A percentile compares a stretch with the other conserved stretches of the same genome.
These are phyloP conservation scores for Triticum dicoccoides DNA, from an alignment of 176 grass and related monocot genomes.

Conservation along the genomic window DNA sequence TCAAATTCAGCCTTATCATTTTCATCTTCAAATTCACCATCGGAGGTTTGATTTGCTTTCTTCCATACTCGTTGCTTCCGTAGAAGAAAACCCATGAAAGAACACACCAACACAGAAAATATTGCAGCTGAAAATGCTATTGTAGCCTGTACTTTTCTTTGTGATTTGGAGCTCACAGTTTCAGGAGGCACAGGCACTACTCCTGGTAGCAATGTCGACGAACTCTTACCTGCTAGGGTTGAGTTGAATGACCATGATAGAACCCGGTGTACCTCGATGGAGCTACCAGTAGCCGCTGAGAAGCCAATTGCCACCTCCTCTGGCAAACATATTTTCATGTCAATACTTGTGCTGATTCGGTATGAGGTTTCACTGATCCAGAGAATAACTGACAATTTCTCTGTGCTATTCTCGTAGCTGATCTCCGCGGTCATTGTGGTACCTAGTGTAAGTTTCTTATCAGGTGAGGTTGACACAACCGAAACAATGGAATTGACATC, in stretches of 20 bases:
- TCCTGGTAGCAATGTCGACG: not conserved
- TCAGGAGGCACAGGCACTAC: not conserved
- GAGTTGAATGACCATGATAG: conserved; percentile 39
- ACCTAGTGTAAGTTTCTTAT: not conserved
- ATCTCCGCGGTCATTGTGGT: conserved; percentile 9
- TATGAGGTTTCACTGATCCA: not conserved
- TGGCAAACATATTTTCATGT: conserved; percentile 5
- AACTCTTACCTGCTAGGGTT: not conserved
- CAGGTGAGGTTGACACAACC: not conserved
- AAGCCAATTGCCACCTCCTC: conserved; percentile 39
- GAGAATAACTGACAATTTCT: not conserved
- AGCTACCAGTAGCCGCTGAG: conserved; percentile 27
- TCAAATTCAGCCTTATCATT: not conserved
- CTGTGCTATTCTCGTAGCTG: conserved; percentile 11
- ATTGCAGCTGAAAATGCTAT: not conserved
- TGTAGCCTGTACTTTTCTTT: not conserved
- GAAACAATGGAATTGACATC: conserved; percentile 29
- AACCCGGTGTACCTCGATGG: conserved; percentile 10
- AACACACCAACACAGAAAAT: not conserved
- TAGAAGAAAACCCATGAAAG: conserved; percentile 17
- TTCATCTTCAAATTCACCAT: not conserved
- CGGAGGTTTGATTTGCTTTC: not conserved
- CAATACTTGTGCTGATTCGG: not conserved
- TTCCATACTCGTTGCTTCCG: not conserved
- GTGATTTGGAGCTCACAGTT: not conserved